A percentile compares a stretch with the other conserved stretches of the same genome.
phyloP scores from a whole-genome alignment of 208 protist genomes.

The Trypanosoma theileri region DNA sequence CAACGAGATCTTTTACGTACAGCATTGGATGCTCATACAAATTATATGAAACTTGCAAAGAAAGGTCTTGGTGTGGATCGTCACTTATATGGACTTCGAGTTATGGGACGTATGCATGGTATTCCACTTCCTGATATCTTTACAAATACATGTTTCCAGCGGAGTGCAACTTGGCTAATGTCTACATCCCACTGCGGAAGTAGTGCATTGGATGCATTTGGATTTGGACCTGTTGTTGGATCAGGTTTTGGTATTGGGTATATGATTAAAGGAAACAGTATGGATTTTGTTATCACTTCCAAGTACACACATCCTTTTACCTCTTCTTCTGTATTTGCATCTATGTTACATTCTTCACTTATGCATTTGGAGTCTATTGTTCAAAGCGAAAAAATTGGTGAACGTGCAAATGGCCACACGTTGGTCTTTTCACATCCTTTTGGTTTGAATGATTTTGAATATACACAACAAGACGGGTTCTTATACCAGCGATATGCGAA shows the following conservation, averaged over 20 bases:
- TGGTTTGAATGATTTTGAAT: slow-evolving; percentile 31
- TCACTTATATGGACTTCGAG: slow-evolving; percentile 41
- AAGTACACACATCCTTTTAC: slow-evolving; percentile 31
- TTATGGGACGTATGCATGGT: slow-evolving; percentile 31
- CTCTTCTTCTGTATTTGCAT: slow-evolving; percentile 29
- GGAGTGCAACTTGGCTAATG: slow-evolving; percentile 34
- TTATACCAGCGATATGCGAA: slow-evolving; percentile 20
- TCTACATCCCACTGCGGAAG: slow-evolving; percentile 55
- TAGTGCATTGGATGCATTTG: slow-evolving; percentile 37
- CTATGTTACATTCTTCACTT: slow-evolving; percentile 34
- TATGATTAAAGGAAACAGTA: slow-evolving; percentile 39
- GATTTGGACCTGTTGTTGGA: slow-evolving; percentile 48
- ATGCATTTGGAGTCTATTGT: slow-evolving; percentile 35
- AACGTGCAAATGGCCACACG: slow-evolving; percentile 1
- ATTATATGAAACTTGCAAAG: slow-evolving; percentile 53
- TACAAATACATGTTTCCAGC: slow-evolving; percentile 28
- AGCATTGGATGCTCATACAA: slow-evolving; percentile 30
- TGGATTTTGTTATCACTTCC: slow-evolving; percentile 35
- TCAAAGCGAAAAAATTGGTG: slow-evolving; percentile 10
- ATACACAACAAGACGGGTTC: slow-evolving; percentile 19
- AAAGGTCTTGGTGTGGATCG: slow-evolving; percentile 46
- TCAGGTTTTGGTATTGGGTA: slow-evolving; percentile 51
- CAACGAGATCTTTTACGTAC: slow-evolving; percentile 29
- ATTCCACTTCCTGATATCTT: slow-evolving; percentile 40
- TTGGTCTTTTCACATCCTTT: slow-evolving; percentile 26